phyloP scores from a whole-genome alignment of 306 rosid species.

The Canavalia gladiata region DNA sequence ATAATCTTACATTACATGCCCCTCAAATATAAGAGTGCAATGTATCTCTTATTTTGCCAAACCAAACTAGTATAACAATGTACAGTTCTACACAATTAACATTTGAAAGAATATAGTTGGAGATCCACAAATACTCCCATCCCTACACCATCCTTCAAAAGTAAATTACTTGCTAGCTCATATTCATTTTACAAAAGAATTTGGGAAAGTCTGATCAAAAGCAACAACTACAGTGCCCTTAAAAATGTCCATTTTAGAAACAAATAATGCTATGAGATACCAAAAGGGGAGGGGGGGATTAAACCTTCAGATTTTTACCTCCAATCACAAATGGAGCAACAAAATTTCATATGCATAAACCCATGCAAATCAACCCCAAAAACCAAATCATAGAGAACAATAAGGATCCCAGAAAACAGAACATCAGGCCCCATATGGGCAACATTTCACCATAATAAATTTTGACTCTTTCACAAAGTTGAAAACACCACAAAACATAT shows the following conservation, averaged over 20 bases:
- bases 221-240: conserved; percentile 1
- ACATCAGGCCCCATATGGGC: not conserved
- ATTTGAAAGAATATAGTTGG: not conserved
- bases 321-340: conserved; percentile 9
- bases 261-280: no score
- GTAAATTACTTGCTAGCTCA: conserved; percentile 7
- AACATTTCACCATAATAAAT: not conserved
- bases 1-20: no score
- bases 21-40: conserved; percentile 1
- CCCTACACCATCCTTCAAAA: conserved; percentile 11
- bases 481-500: not conserved
- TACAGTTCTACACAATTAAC: conserved; percentile 3
- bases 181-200: not conserved
- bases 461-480: not conserved
- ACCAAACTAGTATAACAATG: not conserved
- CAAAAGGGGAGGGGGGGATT: no score
- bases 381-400: conserved; percentile 12
- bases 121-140: not conserved
- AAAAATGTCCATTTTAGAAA: not conserved
- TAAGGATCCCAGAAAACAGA: not conserved
- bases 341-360: conserved; percentile 38
- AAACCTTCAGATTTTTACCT: not conserved
- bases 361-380: not conserved
- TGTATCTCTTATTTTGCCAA: conserved; percentile 28
- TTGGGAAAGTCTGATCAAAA: not conserved